Conservation (phyloP, 2,329 filamentous ascomycete species). For the Dactylonectria macrodidyma region DNA sequence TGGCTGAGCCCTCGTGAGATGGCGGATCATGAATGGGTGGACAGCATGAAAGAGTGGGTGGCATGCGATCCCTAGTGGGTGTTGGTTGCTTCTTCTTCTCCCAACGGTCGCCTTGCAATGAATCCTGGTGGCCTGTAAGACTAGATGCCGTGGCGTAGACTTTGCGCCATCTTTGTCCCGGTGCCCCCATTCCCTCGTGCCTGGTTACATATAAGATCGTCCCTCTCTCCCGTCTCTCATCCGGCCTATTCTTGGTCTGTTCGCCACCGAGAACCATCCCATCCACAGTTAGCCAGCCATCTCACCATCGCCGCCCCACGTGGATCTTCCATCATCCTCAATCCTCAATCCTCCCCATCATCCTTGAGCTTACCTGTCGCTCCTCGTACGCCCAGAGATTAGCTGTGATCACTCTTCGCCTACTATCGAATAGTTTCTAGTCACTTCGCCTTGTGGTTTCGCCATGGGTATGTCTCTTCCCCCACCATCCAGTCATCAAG, state of each 20-base stretch:
- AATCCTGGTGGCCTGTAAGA: neutral
- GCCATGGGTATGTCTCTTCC: constrained; percentile 44
- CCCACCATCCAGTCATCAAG: constrained; percentile 27
- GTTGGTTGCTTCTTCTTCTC: neutral
- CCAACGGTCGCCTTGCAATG: neutral
- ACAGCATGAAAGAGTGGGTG: neutral
- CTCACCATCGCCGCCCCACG: constrained; percentile 33
- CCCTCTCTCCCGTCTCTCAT: constrained; percentile 17
- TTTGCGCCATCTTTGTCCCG: constrained; percentile 16
- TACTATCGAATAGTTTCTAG: constrained; percentile 17
- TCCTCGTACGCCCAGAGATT: neutral
- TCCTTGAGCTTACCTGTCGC: neutral
- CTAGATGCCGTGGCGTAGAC: constrained; percentile 10
- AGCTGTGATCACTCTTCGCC: constrained; percentile 9
- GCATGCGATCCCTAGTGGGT: neutral
- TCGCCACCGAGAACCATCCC: constrained; percentile 26
- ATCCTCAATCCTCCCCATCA: neutral
- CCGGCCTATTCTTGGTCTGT: constrained; percentile 15
- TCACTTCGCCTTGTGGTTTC: constrained; percentile 18
- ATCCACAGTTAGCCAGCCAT: constrained; percentile 18
- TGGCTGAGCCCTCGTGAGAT: neutral
- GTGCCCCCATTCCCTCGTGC: neutral
- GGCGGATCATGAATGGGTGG: too few relatives aligned
- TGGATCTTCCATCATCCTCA: constrained; percentile 26
- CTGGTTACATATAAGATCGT: constrained; percentile 44